A percentile compares a stretch with the other conserved stretches of the same genome.
Conservation (phyloP, 768 basidiomycete genomes). For the Phlebiopsis flavidoalba region DNA sequence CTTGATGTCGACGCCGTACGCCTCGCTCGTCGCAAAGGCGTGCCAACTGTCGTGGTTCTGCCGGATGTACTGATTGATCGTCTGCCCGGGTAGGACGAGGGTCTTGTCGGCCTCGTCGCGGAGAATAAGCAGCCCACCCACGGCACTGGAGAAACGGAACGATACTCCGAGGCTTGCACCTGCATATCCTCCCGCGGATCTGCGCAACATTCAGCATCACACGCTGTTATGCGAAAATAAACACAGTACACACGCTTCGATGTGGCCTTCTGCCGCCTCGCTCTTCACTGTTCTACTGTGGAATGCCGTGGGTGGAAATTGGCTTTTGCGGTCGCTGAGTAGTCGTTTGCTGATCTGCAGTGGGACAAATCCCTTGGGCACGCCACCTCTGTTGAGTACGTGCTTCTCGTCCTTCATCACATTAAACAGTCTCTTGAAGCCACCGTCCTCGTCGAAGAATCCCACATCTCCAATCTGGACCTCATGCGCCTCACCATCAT, state of each 20-base stretch:
- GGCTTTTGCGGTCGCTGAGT: not conserved
- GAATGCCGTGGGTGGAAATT: not conserved
- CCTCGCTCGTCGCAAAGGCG: constrained; percentile 8
- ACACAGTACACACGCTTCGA: constrained; percentile 3
- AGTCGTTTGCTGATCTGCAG: constrained; percentile 4
- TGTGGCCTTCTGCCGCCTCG: constrained; percentile 2
- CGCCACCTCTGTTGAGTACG: constrained; percentile 2
- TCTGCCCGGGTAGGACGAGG: not conserved
- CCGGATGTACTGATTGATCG: constrained; percentile 10
- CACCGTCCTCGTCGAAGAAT: constrained; percentile 12
- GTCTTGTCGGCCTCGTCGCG: constrained; percentile 4
- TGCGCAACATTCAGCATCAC: not conserved
- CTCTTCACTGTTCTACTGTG: constrained; percentile 8
- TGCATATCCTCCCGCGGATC: not conserved
- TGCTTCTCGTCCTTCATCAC: constrained; percentile 8
- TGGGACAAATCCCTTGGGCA: constrained; percentile 1
- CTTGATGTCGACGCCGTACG: not conserved
- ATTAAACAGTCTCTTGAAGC: constrained; percentile 21
- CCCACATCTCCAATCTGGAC: constrained; percentile 21
- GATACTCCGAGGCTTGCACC: constrained; percentile 6
- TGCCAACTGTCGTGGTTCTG: constrained; percentile 15
- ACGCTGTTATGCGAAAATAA: not conserved
- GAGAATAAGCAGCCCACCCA: constrained; percentile 16
- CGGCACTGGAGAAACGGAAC: constrained; percentile 12
- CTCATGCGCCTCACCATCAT: not conserved